Percentiles rank a stretch among this genome's conserved stretches.
phyloP scores from a whole-genome alignment of 176 grass and related monocot species.

The Calamus simplicifolius region DNA sequence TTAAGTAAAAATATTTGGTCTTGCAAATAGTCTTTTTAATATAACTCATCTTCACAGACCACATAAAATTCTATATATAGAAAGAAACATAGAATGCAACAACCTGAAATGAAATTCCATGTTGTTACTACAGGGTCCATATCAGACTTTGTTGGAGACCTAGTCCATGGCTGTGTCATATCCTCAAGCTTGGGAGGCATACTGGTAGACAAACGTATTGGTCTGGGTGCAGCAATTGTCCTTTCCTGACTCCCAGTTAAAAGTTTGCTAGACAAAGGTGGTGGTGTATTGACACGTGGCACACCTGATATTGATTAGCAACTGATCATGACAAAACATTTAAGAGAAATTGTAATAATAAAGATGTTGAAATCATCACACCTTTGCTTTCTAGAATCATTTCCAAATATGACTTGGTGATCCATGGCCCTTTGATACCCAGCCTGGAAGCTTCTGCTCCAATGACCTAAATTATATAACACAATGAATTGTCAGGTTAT shows the following conservation, averaged over 20 bases:
- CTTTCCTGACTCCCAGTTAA: conserved; percentile 78
- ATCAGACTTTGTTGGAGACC: conserved; percentile 80
- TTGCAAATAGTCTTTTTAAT: no score
- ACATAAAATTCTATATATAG: no score
- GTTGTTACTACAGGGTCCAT: conserved; percentile 66
- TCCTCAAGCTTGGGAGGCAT: conserved; percentile 58
- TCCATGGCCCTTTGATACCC: conserved; percentile 89
- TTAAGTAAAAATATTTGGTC: no score
- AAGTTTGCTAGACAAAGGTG: conserved; percentile 59
- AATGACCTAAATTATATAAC: conserved; percentile 70
- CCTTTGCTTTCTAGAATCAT: conserved; percentile 99
- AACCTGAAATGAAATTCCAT: conserved; percentile 88
- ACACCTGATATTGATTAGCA: conserved; percentile 52
- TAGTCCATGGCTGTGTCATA: conserved; percentile 71
- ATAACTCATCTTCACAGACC: no score
- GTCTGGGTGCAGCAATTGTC: conserved; percentile 68
- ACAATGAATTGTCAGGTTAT: no score
- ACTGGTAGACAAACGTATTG: conserved; percentile 56
- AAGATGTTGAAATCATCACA: conserved; percentile 15
- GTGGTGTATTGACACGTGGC: conserved; percentile 89
- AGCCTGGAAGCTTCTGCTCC: conserved; percentile 73
- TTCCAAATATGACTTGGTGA: conserved; percentile 97
- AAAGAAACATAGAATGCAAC: no score
- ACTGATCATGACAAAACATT: conserved; percentile 24
- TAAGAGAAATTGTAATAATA: conserved; percentile 11